phyloP scores from a whole-genome alignment of 306 rosid genomes.

The Pterocarpus macrocarpus region DNA sequence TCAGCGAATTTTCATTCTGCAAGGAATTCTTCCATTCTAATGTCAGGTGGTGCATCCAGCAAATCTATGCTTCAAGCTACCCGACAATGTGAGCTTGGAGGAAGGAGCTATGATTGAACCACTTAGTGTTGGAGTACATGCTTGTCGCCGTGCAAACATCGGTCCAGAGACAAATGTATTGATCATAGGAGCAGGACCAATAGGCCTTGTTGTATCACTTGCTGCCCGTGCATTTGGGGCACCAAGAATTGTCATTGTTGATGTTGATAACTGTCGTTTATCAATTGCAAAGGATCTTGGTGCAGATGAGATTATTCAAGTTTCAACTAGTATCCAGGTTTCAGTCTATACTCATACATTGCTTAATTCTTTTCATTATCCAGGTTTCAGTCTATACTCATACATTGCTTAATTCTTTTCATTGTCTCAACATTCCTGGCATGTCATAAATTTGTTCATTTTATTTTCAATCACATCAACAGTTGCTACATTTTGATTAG shows the following conservation, averaged over 20 bases:
- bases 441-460: not conserved
- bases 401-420: not conserved
- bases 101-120: constrained; percentile 66
- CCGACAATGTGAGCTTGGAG: constrained; percentile 58
- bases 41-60: constrained; percentile 61
- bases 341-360: not conserved
- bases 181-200: constrained; percentile 61
- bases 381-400: constrained; percentile 36
- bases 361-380: not conserved
- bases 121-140: constrained; percentile 56
- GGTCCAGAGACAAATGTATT: constrained; percentile 51
- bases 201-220: constrained; percentile 54
- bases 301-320: constrained; percentile 47
- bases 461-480: not conserved
- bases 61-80: constrained; percentile 52
- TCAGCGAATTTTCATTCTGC: not conserved
- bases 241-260: constrained; percentile 53
- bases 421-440: not conserved
- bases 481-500: not conserved
- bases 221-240: constrained; percentile 61
- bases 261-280: constrained; percentile 54
- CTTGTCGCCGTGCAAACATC: constrained; percentile 59
- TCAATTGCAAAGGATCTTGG: constrained; percentile 59
- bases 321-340: constrained; percentile 53
- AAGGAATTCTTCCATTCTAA: not conserved